Evolutionary conservation across 306 rosid genomes (phyloP), one percentile per base, ranked within the genome.

Genomic region (Prunus davidiana): DNA sequence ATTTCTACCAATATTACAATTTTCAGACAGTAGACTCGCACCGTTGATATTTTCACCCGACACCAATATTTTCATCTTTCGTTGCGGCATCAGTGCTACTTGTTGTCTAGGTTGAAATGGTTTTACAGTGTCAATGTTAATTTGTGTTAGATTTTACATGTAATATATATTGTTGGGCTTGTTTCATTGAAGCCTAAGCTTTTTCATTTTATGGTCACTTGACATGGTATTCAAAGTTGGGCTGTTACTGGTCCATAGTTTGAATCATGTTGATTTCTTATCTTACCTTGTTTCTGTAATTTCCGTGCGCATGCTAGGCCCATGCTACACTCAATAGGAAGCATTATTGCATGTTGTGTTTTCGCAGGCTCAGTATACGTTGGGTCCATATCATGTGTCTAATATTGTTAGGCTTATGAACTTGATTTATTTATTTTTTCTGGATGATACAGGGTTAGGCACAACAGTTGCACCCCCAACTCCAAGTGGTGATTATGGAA

Each of bases 401-500:
- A 13, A 12, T 72, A 25, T 71, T 71, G 51, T 24, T 12, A 16
- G 19, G 45, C 71, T 69, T 13, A 19, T 32, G 63, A 64, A 32
- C 50, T 67, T 81, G 24, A 47, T 68, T 67, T 38, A 22, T 74
- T 83, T 38, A 38, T 80, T 28, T 69, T 78, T 58, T 52, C 70
- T 66, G 52, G 52, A 80, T 28, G 60, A 71, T 69, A 52, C 71
- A 87, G 84, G 80, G 58, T 63, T 85, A 79, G 84, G 83, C 68
- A 70, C 89, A 65, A 41, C 82, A 32, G 82, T 67, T 73, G n/a
- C 80, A 70, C 57, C 97, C 43, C 79, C 88, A 80, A 71, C 84
- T 67, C 74, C 83, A 74, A 83, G 15, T 47, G 86, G 87, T 72
- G 92, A 86, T 82, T 92, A 78, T 81, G 80, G 51, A 70, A 82